Percentiles rank a stretch among this genome's conserved stretches.
phyloP scores from a whole-genome alignment of 192 early-diverging fungal genomes.

The Backusella liffmaniae region DNA sequence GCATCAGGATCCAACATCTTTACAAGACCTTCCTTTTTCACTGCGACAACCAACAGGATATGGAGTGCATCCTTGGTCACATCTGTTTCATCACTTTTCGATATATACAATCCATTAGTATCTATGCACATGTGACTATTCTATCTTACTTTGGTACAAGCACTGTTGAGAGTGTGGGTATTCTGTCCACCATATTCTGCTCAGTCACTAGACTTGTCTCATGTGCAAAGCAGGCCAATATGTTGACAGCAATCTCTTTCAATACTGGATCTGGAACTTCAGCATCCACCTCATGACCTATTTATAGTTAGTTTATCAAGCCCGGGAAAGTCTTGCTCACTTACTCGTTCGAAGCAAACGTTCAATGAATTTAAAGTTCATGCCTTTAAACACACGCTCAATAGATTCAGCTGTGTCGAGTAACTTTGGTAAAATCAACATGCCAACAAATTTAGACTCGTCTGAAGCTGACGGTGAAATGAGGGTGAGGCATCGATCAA shows the following conservation, averaged over 20 bases:
- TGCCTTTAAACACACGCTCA: conserved; percentile 39
- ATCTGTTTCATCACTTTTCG: conserved; percentile 30
- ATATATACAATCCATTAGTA: neutral
- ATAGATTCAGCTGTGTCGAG: conserved; percentile 38
- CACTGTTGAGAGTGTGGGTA: conserved; percentile 33
- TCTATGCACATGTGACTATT: neutral
- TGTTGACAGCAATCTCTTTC: conserved; percentile 42
- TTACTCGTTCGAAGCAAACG: conserved; percentile 45
- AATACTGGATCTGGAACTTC: conserved; percentile 37
- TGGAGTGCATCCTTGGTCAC: conserved; percentile 35
- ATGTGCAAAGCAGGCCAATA: conserved; percentile 39
- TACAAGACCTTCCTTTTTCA: conserved; percentile 23
- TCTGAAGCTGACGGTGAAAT: conserved; percentile 39
- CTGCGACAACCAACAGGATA: conserved; percentile 33
- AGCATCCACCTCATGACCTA: neutral
- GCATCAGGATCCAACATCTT: conserved; percentile 33
- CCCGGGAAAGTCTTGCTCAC: neutral
- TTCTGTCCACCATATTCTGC: conserved; percentile 28
- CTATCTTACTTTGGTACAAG: conserved; percentile 30
- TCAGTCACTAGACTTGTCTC: conserved; percentile 22
- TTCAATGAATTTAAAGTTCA: conserved; percentile 54
- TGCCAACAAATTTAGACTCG: conserved; percentile 51
- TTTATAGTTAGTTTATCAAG: neutral
- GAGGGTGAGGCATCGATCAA: conserved; percentile 41
- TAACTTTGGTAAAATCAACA: conserved; percentile 45